Evolutionary conservation across 192 early-diverging fungal species (phyloP).

Genomic region (Backusella circina): DNA sequence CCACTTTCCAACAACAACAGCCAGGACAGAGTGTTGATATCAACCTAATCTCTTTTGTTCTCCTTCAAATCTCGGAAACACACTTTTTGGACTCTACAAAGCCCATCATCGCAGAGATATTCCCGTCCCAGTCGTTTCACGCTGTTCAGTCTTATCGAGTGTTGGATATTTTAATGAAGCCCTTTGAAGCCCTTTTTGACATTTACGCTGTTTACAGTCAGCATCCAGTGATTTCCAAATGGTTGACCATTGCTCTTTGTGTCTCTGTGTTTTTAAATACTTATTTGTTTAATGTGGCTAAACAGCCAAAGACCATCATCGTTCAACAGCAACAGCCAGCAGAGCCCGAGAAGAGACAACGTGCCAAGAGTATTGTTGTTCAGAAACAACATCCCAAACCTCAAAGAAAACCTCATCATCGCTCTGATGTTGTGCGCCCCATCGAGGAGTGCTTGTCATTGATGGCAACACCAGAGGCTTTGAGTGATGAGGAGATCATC

Average conservation of each 20-base stretch:
- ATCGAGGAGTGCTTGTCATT: slow-evolving; percentile 42
- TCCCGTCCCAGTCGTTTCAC: slow-evolving; percentile 47
- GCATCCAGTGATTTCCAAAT: slow-evolving; percentile 56
- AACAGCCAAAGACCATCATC: slow-evolving; percentile 42
- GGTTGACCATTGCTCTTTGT: slow-evolving; percentile 44
- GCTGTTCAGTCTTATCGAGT: slow-evolving; percentile 5
- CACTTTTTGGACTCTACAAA: slow-evolving; percentile 34
- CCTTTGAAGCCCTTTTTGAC: slow-evolving; percentile 40
- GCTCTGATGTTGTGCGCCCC: slow-evolving; percentile 30
- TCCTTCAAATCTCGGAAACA: slow-evolving; percentile 37
- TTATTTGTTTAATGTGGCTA: slow-evolving; percentile 58
- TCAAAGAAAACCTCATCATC: not conserved
- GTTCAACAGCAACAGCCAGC: not conserved
- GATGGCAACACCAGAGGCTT: slow-evolving; percentile 37
- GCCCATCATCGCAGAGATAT: slow-evolving; percentile 49
- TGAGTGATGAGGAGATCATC: slow-evolving; percentile 78
- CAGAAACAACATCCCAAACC: not conserved
- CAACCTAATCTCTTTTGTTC: slow-evolving; percentile 34
- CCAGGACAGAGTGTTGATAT: slow-evolving; percentile 35
- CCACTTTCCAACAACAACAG: slow-evolving; percentile 39
- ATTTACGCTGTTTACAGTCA: slow-evolving; percentile 49
- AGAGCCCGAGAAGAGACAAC: not conserved
- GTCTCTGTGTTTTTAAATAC: slow-evolving; percentile 53
- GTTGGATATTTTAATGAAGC: not conserved
- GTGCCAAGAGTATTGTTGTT: not conserved